Evolutionary conservation across 1,284 basidiomycete species (phyloP), one percentile per base, ranked within the genome.

Genomic region (Sphaerobolus stellatus): DNA sequence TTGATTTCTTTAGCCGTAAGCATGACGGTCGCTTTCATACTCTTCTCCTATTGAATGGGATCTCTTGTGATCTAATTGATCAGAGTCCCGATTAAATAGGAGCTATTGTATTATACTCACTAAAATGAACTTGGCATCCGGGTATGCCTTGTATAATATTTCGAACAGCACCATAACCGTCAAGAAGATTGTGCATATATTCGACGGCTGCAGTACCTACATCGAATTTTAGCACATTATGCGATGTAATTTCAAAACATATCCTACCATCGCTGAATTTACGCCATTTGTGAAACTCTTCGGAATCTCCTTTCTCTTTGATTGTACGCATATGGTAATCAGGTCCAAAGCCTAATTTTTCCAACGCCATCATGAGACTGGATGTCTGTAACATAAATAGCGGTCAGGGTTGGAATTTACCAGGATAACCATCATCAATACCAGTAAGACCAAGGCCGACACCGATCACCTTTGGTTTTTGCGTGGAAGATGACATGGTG

Each of bases 161-260:
- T 2, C 43, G 25, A 9, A 47, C 29, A 18, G 30, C 28, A 25
- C 9, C 9, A 28, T 34, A 53, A 14, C 38, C 29, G 20, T 33
- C 8, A 11, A 52, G 46, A 8, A 52, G 4, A 20, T 14, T 22
- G 22, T 46, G 33, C 11, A 52, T 41, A 14, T 30, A 16, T 22
- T 46, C 51, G 6, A 28, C 18, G 18, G 51, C 34, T 4, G 31
- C 43, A 11, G 4, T 22, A 6, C 51, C 51, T 52, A 16, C 33
- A 34, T 18, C 33, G 11, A 11, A 18, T 50, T 58, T 29, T 63
- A 68, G 51, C 41, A 62, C 61, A 44, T 62, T 53, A 48, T 34
- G 60, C 31, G n/a, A 38, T 38, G 36, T 7, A 38, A n/a, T 7
- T 11, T 11, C 33, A n/a, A 16, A 22, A 38, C 36, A 38, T n/a